Base-by-base conservation (phyloP, 2,329 filamentous ascomycete species). In the Amesomyces nigricolor region DNA sequence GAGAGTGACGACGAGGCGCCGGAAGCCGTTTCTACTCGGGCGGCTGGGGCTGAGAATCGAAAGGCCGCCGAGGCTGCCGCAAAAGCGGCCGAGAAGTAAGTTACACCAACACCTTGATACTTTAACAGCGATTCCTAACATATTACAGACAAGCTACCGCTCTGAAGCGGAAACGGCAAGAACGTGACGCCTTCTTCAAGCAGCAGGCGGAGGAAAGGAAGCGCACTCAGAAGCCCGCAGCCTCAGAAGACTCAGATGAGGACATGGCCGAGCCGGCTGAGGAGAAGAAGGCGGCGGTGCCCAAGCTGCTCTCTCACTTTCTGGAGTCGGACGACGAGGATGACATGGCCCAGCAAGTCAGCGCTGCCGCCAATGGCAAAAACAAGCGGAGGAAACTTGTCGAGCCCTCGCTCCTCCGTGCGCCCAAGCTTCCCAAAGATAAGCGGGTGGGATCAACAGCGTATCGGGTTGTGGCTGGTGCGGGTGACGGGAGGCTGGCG, bases 21-120 rank as follows among this genome's bases (percentile, higher is more conserved):
- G 8, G 81, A 83, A 66, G 80, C 78, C 3, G 74, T 83, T n/a
- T 82, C 80, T 0, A 79, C 78, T 1, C 67, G 70, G 11, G 72
- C 72, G 47, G 78, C 75, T 3, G 78, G 78, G 1, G 72, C 70
- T 13, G 70, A 76, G 56, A 70, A 73, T 19, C 73, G 75, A 57
- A 72, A 76, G 61, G 73, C 75, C 3, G 71, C 73, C 1, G 72
- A 77, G 57, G 74, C 72, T 13, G 74, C 75, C 38, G 72, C 75
- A 56, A 76, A 77, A 56, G 78, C 76, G 19, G 76, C 74, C 6
- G 75, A 78, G 62, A 71, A 78, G 80, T 83, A 68, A 59, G 78
- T 67, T n/a, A n/a, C 7, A 10, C n/a, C 17, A 14, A 5, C 10
- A n/a, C 29, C 38, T 1, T 29, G 46, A 8, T 32, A 26, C 4